Percentiles rank a stretch among this genome's conserved stretches.
Conservation (phyloP, 495 filamentous ascomycete species). For the Tuber borchii region DNA sequence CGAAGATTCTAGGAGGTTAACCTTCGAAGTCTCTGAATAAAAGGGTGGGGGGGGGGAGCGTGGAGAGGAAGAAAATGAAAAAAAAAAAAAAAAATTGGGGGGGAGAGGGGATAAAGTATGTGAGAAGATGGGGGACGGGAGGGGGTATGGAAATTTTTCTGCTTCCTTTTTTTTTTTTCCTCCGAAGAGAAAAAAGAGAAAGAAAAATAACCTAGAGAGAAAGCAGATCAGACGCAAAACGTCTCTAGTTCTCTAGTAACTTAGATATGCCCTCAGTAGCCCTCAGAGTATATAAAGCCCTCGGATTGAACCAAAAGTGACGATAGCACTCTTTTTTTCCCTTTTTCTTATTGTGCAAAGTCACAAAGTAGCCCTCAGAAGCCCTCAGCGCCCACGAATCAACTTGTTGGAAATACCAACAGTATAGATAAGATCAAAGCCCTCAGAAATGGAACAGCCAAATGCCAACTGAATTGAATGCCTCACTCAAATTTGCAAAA, state of each 20-base stretch:
- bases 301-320: conserved; percentile 17
- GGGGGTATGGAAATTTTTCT: not conserved
- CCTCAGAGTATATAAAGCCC: conserved; percentile 31
- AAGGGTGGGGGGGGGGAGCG: conserved; percentile 7
- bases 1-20: conserved; percentile 32
- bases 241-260: conserved; percentile 10
- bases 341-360: conserved; percentile 3
- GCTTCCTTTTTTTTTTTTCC: not conserved
- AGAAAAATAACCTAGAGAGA: conserved; percentile 25
- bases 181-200: not conserved
- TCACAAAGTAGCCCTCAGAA: conserved; percentile 29
- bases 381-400: conserved; percentile 41
- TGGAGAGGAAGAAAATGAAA: conserved; percentile 30
- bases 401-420: conserved; percentile 12
- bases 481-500: conserved; percentile 38
- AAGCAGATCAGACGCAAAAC: conserved; percentile 15
- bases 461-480: conserved; percentile 38
- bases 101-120: not conserved
- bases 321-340: not conserved
- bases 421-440: conserved; percentile 33
- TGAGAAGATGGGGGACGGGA: not conserved
- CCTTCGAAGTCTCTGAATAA: conserved; percentile 25
- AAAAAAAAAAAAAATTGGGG: conserved; percentile 16
- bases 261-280: conserved; percentile 12
- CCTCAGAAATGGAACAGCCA: conserved; percentile 38